Evolutionary conservation across 345 rosid species (phyloP), one percentile per base, ranked within the genome.

Genomic region (Crucihimalaya himalaica): DNA sequence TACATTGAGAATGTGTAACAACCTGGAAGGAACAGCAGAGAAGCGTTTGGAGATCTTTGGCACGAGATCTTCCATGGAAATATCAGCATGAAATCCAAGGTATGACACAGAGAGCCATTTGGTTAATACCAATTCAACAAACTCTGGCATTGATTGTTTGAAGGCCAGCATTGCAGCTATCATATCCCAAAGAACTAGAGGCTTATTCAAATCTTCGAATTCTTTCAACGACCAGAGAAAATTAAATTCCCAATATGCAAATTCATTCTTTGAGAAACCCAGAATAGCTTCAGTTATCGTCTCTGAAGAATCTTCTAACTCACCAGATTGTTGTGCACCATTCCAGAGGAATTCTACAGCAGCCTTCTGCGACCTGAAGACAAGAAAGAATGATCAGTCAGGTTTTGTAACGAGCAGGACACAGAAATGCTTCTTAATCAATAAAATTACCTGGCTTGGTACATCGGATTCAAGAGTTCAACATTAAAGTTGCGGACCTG

Each of bases 331-430:
- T 71, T 88, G 99, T 62, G 93, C 97, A 75, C 96, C 99, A 64
- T 87, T 92, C 98, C 97, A 92, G 76, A 88, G 78, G 73, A 89
- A 87, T 67, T 90, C 98, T 62, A 92, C 86, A 31, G 87, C 88
- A 78, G 98, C 96, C 85, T 87, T 95, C 78, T 84, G 91, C 60
- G 87, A 81, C 85, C 97, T 95, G 83, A 52, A 45, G 70, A 21
- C 15, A 59, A 78, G 35, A 34, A 53, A 14, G 57, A 60, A 20
- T 14, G 3, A 43, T 52, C 25, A 10, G 23, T 73, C 45, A 61
- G 37, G 7, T 45, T 72, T 43, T 66, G 56, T 16, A 53, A 65
- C 25, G 18, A 72, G 54, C 28, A 32, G 60, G 12, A 46, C 27
- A 53, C 11, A 53, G 34, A 29, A 47, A 53, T 19, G 20, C 19